These are phyloP conservation scores for Zasmidium citrigriseum DNA, from an alignment of 2,329 filamentous ascomycete genomes.

Conservation along the genomic window DNA sequence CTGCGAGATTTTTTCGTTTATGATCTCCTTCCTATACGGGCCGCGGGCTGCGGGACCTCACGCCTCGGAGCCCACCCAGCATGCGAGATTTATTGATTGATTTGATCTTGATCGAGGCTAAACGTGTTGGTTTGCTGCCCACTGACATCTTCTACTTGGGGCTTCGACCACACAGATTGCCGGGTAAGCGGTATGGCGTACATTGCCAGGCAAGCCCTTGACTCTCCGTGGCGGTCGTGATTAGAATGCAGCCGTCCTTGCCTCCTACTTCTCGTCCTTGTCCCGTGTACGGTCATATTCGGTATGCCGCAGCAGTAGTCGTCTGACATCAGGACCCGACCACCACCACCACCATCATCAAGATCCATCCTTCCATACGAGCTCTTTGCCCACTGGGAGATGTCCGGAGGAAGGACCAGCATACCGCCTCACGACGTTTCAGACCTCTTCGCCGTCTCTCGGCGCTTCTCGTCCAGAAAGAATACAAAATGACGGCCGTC, in stretches of 20 bases:
- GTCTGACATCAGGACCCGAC: conserved; percentile 10
- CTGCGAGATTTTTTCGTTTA: conserved; percentile 11
- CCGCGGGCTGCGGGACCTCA: too few species aligned
- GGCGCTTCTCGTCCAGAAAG: background rate
- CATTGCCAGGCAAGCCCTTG: conserved; percentile 9
- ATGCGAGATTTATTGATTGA: background rate
- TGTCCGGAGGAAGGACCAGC: conserved; percentile 8
- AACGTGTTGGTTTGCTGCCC: conserved; percentile 8
- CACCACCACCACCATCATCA: background rate
- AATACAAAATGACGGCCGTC: conserved; percentile 22
- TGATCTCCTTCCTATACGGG: conserved; percentile 8
- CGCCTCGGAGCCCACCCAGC: too few species aligned
- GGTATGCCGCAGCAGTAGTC: conserved; percentile 17
- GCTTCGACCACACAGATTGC: conserved; percentile 18
- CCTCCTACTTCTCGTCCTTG: too few species aligned
- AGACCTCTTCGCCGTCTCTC: background rate
- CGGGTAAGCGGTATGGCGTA: conserved; percentile 16
- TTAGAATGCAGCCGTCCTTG: conserved; percentile 17
- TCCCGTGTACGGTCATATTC: conserved; percentile 25
- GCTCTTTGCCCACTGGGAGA: conserved; percentile 6
- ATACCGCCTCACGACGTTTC: conserved; percentile 8
- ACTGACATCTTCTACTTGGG: conserved; percentile 18
- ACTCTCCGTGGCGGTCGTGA: conserved; percentile 16
- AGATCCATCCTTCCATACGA: too few species aligned
- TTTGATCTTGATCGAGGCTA: too few species aligned